These are phyloP conservation scores for Aphanomyces astaci DNA, from an alignment of 352 stramenopile genomes.

Conservation along the genomic window DNA sequence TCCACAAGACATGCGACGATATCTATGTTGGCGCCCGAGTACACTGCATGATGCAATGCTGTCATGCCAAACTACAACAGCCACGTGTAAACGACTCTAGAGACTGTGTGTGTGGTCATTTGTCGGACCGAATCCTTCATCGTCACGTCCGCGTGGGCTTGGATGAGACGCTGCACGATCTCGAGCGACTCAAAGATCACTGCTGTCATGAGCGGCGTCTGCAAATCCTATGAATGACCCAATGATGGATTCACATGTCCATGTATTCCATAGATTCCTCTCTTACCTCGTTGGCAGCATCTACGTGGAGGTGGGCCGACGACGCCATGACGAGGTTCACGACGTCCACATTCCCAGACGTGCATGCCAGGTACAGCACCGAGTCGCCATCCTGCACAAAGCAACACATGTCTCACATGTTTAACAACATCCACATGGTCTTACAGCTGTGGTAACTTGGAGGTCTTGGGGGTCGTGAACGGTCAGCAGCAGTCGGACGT, in stretches of 20 bases:
- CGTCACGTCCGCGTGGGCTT: background rate
- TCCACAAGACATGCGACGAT: background rate
- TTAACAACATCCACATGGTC: too few relatives aligned
- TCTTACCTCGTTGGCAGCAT: background rate
- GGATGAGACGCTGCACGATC: background rate
- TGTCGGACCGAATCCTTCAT: background rate
- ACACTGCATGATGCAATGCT: background rate
- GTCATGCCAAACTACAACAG: background rate
- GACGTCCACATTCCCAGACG: background rate
- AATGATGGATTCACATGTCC: too few relatives aligned
- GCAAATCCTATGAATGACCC: background rate
- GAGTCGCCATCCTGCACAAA: background rate
- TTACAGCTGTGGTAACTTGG: background rate
- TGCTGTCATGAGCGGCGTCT: background rate
- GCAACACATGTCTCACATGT: too few relatives aligned
- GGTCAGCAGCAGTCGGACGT: background rate
- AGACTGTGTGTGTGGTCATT: too few relatives aligned
- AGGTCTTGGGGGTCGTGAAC: background rate
- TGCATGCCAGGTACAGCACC: background rate
- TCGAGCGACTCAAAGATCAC: background rate
- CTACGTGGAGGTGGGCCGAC: too few relatives aligned
- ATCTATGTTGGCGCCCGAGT: background rate
- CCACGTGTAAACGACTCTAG: too few relatives aligned
- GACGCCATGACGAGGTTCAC: background rate
- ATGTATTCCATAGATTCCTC: background rate